A percentile compares a stretch with the other conserved stretches of the same genome.
These are phyloP conservation scores for Trichoderma sp. DNA, from an alignment of 2,329 filamentous ascomycete species.

Conservation along the genomic window DNA sequence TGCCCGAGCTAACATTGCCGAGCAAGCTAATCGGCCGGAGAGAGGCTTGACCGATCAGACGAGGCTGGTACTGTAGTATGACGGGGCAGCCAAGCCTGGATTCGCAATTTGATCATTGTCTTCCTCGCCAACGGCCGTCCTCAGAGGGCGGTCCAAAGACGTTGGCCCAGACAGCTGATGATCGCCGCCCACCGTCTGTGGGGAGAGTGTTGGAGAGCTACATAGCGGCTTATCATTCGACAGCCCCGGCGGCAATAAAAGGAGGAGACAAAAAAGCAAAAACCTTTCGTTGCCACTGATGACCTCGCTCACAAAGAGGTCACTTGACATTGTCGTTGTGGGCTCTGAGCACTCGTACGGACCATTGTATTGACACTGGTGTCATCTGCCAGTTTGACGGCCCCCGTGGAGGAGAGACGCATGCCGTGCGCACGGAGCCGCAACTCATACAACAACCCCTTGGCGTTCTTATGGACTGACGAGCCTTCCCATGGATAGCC, in stretches of 20 bases:
- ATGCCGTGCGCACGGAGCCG: constrained; percentile 12
- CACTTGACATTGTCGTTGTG: neutral
- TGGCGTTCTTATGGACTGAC: constrained; percentile 1
- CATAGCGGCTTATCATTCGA: constrained; percentile 1
- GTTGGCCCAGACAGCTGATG: constrained; percentile 1
- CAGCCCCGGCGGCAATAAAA: neutral
- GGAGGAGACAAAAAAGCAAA: constrained; percentile 3
- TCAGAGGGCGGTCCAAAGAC: neutral
- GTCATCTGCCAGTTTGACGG: constrained; percentile 2
- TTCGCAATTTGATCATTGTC: neutral
- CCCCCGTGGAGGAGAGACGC: constrained; percentile 1
- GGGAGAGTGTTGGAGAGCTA: constrained; percentile 2
- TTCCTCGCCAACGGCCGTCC: neutral
- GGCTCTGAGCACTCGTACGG: neutral
- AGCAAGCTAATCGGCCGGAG: neutral
- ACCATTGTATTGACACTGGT: neutral
- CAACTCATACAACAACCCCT: constrained; percentile 7
- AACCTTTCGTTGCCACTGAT: neutral
- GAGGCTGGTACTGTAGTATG: neutral
- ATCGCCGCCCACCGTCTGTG: constrained; percentile 13
- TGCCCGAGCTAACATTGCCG: neutral
- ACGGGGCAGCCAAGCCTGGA: neutral
- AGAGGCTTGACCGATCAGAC: constrained; percentile 6
- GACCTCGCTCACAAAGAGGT: constrained; percentile 1
- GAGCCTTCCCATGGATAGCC: neutral